Evolutionary conservation across 805 yeast genomes (phyloP).

Genomic region (Metschnikowia similis): DNA sequence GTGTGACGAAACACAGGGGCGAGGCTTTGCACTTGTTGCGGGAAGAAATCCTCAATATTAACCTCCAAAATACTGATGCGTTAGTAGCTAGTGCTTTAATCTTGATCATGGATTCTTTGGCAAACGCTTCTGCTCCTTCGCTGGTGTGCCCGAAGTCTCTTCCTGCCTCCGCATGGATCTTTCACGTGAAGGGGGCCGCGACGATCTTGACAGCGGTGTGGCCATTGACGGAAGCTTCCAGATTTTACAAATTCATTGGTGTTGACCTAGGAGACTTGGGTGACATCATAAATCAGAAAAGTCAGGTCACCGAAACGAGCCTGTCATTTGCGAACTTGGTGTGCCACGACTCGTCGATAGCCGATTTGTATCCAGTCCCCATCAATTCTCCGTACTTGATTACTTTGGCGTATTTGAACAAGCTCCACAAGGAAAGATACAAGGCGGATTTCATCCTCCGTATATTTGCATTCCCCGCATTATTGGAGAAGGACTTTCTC

Average conservation of each 20-base stretch:
- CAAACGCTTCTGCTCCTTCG: conserved; percentile 72
- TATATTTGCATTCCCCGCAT: conserved; percentile 89
- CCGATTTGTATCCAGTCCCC: conserved; percentile 83
- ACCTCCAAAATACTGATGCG: conserved; percentile 85
- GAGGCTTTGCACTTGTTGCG: conserved; percentile 78
- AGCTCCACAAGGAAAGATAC: conserved; percentile 73
- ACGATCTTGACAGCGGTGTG: conserved; percentile 94
- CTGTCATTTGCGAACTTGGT: conserved; percentile 51
- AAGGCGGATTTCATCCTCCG: conserved; percentile 83
- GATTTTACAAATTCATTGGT: conserved; percentile 55
- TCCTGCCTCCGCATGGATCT: conserved; percentile 95
- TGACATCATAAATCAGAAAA: conserved; percentile 49
- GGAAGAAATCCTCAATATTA: conserved; percentile 81
- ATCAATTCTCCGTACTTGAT: conserved; percentile 79
- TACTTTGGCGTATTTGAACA: conserved; percentile 83
- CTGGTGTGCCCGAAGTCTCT: conserved; percentile 50
- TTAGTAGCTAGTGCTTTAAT: conserved; percentile 88
- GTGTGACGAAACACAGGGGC: conserved; percentile 81
- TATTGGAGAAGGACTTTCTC: conserved; percentile 75
- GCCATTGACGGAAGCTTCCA: conserved; percentile 57
- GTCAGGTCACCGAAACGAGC: conserved; percentile 20
- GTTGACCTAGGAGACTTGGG: conserved; percentile 89
- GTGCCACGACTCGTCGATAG: conserved; percentile 82
- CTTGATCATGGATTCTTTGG: conserved; percentile 87
- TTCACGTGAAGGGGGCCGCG: conserved; percentile 96